phyloP scores from a whole-genome alignment of 2,329 filamentous ascomycete species.

The Fusarium xyrophilum region DNA sequence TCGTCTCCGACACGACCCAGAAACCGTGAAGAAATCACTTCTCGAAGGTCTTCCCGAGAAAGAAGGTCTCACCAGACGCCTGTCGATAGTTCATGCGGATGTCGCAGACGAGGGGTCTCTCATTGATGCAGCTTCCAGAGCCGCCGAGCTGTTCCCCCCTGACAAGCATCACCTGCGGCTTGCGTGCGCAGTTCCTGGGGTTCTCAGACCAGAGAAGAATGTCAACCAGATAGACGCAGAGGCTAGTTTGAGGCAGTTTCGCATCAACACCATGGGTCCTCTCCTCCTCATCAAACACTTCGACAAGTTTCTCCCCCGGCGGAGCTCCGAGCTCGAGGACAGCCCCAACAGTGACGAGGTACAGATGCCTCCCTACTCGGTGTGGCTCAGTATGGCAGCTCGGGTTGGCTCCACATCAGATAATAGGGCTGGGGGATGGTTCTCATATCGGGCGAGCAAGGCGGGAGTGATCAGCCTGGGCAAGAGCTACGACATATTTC shows the following conservation, averaged over 20 bases:
- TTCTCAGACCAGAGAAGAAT: constrained; percentile 76
- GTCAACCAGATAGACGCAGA: constrained; percentile 68
- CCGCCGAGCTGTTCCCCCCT: constrained; percentile 60
- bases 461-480: constrained; percentile 74
- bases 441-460: constrained; percentile 79
- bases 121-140: constrained; percentile 58
- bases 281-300: constrained; percentile 82
- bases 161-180: constrained; percentile 68
- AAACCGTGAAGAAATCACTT: constrained; percentile 46
- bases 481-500: constrained; percentile 73
- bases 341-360: constrained; percentile 23
- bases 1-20: constrained; percentile 46
- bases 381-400: constrained; percentile 78
- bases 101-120: constrained; percentile 69
- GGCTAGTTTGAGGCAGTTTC: constrained; percentile 71
- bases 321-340: constrained; percentile 51
- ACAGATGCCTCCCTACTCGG: constrained; percentile 60
- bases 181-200: constrained; percentile 72
- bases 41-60: constrained; percentile 41
- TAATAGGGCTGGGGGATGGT: constrained; percentile 80
- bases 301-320: constrained; percentile 69
- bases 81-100: constrained; percentile 53
- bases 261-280: constrained; percentile 76
- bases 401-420: constrained; percentile 77
- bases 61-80: constrained; percentile 43